Evolutionary conservation across 2,329 filamentous ascomycete species (phyloP).

Genomic region (Colletotrichum plurivorum): DNA sequence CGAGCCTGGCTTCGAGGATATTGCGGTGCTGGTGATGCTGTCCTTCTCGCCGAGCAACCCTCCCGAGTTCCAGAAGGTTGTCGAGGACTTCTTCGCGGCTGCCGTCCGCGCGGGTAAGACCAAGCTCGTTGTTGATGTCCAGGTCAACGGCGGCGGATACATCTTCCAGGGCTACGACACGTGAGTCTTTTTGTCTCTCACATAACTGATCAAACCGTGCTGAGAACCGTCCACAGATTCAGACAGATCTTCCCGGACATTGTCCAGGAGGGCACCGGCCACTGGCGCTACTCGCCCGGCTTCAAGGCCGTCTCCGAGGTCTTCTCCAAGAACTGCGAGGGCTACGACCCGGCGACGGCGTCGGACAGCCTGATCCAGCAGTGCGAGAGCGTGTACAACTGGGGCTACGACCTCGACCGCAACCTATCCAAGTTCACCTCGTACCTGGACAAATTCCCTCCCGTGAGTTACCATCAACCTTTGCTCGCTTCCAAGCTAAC

Average conservation of each 20-base stretch:
- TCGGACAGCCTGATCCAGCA: constrained; percentile 59
- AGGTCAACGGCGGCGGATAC: constrained; percentile 70
- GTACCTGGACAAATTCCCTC: constrained; percentile 59
- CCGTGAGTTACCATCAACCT: too few relatives aligned
- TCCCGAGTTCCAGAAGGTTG: constrained; percentile 52
- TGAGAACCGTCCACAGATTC: constrained; percentile 55
- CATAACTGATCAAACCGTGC: not conserved
- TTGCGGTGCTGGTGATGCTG: constrained; percentile 48
- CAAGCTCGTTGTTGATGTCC: constrained; percentile 73
- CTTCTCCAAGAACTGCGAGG: constrained; percentile 58
- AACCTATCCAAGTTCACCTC: constrained; percentile 65
- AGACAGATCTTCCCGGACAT: constrained; percentile 63
- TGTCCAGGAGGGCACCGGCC: constrained; percentile 53
- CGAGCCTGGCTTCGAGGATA: constrained; percentile 50
- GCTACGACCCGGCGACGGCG: constrained; percentile 48
- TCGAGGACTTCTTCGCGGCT: constrained; percentile 51
- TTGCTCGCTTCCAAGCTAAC: too few relatives aligned
- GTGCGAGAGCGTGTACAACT: constrained; percentile 59
- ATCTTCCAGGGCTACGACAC: constrained; percentile 69
- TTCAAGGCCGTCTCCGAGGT: constrained; percentile 62
- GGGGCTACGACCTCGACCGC: constrained; percentile 63
- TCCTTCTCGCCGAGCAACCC: constrained; percentile 45
- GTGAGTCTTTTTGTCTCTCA: not conserved
- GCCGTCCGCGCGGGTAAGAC: constrained; percentile 64
- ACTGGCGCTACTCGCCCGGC: constrained; percentile 55